These are phyloP conservation scores for Penicillium sp. DNA, from an alignment of 2,329 filamentous ascomycete genomes.

Conservation along the genomic window DNA sequence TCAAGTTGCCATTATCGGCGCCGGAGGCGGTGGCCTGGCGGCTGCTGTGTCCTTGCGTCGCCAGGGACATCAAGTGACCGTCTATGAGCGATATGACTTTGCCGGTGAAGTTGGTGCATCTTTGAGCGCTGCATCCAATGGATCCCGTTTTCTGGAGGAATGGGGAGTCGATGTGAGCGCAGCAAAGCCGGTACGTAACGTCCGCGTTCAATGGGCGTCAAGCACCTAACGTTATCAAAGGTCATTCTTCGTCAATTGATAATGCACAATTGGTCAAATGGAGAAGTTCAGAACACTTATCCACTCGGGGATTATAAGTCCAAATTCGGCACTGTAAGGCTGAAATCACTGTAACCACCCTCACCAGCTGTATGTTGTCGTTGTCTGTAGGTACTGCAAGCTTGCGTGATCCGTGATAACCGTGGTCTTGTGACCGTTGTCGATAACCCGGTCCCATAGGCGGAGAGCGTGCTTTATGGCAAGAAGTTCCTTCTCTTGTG, in stretches of 20 bases:
- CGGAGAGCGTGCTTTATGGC: no score
- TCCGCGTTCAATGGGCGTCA: not conserved
- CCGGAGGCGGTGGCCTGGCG: constrained; percentile 23
- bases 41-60: constrained; percentile 23
- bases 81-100: constrained; percentile 27
- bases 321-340: constrained; percentile 20
- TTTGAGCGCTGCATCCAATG: constrained; percentile 23
- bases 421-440: no score
- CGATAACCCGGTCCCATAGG: no score
- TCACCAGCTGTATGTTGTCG: no score
- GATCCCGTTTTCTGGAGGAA: constrained; percentile 20
- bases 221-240: not conserved
- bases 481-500: no score
- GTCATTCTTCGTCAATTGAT: constrained; percentile 32
- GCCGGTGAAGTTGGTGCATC: constrained; percentile 25
- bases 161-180: constrained; percentile 25
- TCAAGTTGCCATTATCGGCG: constrained; percentile 27
- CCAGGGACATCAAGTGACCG: constrained; percentile 21
- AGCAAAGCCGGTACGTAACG: constrained; percentile 18
- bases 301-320: constrained; percentile 29
- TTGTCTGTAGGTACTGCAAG: no score
- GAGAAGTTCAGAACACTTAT: constrained; percentile 25
- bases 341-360: no score
- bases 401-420: no score
- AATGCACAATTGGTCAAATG: constrained; percentile 31